Evolutionary conservation across 371 early-diverging fungal species (phyloP), one percentile per base, ranked within the genome.

Genomic region (Furculomyces boomerangus): DNA sequence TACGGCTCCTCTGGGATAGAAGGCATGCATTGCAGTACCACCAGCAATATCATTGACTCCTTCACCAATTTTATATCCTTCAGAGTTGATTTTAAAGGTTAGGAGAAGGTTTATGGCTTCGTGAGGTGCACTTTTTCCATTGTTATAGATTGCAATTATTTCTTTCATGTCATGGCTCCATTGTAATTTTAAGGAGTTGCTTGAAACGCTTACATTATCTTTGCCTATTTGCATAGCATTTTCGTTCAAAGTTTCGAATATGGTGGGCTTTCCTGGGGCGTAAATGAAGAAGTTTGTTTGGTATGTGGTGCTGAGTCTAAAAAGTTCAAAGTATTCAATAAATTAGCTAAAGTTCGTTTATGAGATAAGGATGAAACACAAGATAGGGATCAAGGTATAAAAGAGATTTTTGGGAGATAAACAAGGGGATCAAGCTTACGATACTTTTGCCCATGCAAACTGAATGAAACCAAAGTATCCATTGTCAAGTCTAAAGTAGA

Each of bases 381-480:
- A 58, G 35, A 27, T 29, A 28, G 22, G 30, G 18, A 50, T 24
- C 1, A 29, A n/a, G 29, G 13, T 48, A 26, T 8, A 49, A 32
- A 58, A 46, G 26, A 16, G 27, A 8, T 20, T 20, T 28, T 24
- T 2, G 32, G 18, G 29, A 18, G 44, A 26, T 8, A 49, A 49
- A 26, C 10, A 28, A 28, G 49, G 18, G 14, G 28, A 30, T 16
- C 10, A 30, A 49, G 50, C 70, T 68, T 78, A 80, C 79, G 86
- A 80, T 71, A 84, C 69, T 66, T 75, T 86, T 29, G 88, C 86
- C 74, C 89, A 86, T 59, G 88, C 88, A 62, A 88, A 62, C 65
- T 91, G 86, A 30, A 83, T 74, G 67, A 89, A 82, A 7, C 77
- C 78, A 66, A 85, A 80, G 48, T 74, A 72, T 10, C 90, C 90